A percentile compares a stretch with the other conserved stretches of the same genome.
Conservation (phyloP, 306 rosid species). For the Leucaena leucocephala region DNA sequence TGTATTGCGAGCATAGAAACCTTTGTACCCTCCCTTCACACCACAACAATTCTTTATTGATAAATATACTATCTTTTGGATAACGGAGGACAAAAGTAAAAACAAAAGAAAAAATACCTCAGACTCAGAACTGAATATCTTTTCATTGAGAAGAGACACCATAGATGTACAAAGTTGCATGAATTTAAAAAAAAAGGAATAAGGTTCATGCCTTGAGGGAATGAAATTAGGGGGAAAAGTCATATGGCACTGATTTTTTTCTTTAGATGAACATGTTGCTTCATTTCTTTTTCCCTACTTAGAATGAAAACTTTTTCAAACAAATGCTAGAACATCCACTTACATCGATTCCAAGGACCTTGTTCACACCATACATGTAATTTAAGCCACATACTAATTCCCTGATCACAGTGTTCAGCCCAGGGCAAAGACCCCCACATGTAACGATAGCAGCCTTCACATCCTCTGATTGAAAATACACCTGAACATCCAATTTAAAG, state of each 20-base stretch:
- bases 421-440: constrained; percentile 98
- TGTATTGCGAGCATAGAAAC: constrained; percentile 85
- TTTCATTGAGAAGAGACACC: constrained; percentile 4
- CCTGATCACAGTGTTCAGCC: constrained; percentile 94
- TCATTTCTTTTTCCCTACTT: background rate
- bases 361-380: constrained; percentile 89
- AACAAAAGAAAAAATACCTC: background rate
- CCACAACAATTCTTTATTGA: constrained; percentile 31
- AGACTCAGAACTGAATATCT: constrained; percentile 9
- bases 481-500: constrained; percentile 51
- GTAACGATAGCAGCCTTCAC: constrained; percentile 94
- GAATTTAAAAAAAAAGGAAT: constrained; percentile 17
- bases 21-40: constrained; percentile 92
- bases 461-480: constrained; percentile 79
- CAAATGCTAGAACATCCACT: constrained; percentile 36
- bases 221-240: background rate
- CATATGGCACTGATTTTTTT: background rate
- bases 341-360: constrained; percentile 78
- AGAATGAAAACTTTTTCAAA: background rate
- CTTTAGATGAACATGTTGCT: constrained; percentile 4
- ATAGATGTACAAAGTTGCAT: constrained; percentile 7
- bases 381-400: constrained; percentile 84
- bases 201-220: background rate
- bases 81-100: background rate
- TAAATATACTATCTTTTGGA: background rate